Evolutionary conservation across 257 asterid genomes (phyloP).

Genomic region (Solanum ahanhuiri): DNA sequence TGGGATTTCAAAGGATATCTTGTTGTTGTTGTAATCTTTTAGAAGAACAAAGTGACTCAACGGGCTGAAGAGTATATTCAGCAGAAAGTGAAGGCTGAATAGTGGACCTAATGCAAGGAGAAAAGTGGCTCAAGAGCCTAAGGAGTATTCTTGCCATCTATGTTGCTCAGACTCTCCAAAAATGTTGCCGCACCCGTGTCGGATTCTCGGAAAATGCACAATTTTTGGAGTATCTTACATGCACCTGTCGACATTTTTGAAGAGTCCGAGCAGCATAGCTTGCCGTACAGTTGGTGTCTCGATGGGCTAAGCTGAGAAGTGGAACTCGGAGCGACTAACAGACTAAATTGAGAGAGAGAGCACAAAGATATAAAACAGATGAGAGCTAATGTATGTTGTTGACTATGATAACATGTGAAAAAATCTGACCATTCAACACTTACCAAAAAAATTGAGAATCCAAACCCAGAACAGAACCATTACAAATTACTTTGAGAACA

Average conservation of each 20-base stretch:
- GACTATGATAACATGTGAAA: not conserved
- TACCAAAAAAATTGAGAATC: not conserved
- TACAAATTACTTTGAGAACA: not conserved
- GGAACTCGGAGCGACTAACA: not conserved
- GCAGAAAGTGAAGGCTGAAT: not conserved
- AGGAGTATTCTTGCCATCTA: not conserved
- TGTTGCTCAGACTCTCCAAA: not conserved
- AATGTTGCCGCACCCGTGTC: not conserved
- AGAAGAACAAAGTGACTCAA: not conserved
- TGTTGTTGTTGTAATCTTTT: not conserved
- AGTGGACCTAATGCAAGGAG: not conserved
- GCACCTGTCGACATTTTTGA: not conserved
- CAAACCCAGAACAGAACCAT: not conserved
- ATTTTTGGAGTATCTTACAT: not conserved
- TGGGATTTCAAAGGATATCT: not conserved
- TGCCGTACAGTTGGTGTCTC: not conserved
- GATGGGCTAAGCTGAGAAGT: not conserved
- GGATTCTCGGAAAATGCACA: not conserved
- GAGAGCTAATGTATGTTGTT: not conserved
- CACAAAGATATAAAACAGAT: not conserved
- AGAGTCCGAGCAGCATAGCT: not conserved
- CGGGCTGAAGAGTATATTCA: not conserved
- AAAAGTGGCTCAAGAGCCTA: not conserved
- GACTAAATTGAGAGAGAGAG: not conserved
- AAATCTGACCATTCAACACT: not conserved